Base-by-base conservation (phyloP, 176 grass and related monocot species). In the Tillandsia fasciculata region DNA sequence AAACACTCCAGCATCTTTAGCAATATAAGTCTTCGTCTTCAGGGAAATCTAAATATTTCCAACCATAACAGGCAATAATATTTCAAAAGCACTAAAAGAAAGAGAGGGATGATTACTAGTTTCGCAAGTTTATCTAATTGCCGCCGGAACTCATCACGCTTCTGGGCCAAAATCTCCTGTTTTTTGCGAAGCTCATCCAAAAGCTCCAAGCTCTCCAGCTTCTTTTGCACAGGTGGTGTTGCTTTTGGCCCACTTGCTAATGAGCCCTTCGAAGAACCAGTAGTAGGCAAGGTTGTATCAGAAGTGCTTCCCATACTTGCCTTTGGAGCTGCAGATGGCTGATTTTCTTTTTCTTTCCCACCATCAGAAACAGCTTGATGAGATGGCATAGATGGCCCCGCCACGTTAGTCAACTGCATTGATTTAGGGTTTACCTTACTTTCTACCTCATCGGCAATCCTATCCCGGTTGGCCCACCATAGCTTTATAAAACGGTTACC, bases 401-500 rank as follows among this genome's bases (percentile, higher is more conserved):
- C 65, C 5, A 6, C 13, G 9, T 67, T 42, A 76, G 68, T 65
- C 11, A 71, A 73, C 49, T 84, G 79, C 10, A 48, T 58, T 53
- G 74, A 65, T 14, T 75, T 92, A 50, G 42, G 11, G 9, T 67
- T 50, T 10, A 79, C 28, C 75, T 67, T 80, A 54, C 47, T 65
- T 61, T 85, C 82, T 78, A 66, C 76, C 47, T 71, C 86, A 56
- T 90, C 84, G 65, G 69, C 70, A 70, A 91, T 68, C 71, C 87
- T 87, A 81, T 99, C 94, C 78, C 89, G 85, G 67, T 99, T 99
- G 2, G 94, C 94, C 94, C 94, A 99, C 89, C 87, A 87, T 67
- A 99, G 74, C 78, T 83, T 93, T 79, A 99, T 99, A 79, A 99
- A 99, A 66, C 94, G 89, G 57, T 99, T 99, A n/a, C 90, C 94